A percentile compares a stretch with the other conserved stretches of the same genome.
These are phyloP conservation scores for Cyclostephanos tholiformis DNA, from an alignment of 108 stramenopile species.

Conservation along the genomic window DNA sequence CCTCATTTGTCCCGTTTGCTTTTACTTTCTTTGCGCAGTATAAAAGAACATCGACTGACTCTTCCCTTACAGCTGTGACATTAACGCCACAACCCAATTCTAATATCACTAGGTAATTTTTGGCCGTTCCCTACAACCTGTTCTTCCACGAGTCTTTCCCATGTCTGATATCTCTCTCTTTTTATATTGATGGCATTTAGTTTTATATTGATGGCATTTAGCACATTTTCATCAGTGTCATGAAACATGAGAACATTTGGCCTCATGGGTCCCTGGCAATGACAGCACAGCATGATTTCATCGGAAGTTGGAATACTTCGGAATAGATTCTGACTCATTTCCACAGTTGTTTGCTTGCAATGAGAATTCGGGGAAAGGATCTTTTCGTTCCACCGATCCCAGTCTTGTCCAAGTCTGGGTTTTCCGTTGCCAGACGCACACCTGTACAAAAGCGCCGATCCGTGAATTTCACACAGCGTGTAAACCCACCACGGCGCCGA, in stretches of 20 bases:
- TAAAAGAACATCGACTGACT: conserved; percentile 53
- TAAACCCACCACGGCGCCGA: conserved; percentile 55
- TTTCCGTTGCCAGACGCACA: conserved; percentile 39
- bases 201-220: conserved; percentile 21
- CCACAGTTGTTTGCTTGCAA: conserved; percentile 19
- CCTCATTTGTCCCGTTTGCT: neutral
- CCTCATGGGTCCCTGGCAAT: conserved; percentile 36
- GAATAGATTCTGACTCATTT: conserved; percentile 1
- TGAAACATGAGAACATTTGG: conserved; percentile 56
- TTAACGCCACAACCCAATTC: conserved; percentile 62
- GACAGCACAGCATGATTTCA: conserved; percentile 16
- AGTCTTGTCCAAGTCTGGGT: conserved; percentile 31
- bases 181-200: conserved; percentile 20
- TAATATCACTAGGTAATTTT: conserved; percentile 52
- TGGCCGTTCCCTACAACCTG: conserved; percentile 10
- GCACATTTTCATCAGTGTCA: conserved; percentile 50
- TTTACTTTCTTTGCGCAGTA: conserved; percentile 40
- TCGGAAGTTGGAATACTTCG: neutral
- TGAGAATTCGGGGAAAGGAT: conserved; percentile 1
- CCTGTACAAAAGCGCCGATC: conserved; percentile 29
- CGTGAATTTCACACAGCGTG: conserved; percentile 58
- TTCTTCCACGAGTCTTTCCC: conserved; percentile 57
- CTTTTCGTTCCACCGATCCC: conserved; percentile 47
- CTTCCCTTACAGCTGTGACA: conserved; percentile 61
- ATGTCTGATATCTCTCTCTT: conserved; percentile 50